Base-by-base conservation (phyloP, 2,329 filamentous ascomycete species). In the Ceratocystis albifundus region DNA sequence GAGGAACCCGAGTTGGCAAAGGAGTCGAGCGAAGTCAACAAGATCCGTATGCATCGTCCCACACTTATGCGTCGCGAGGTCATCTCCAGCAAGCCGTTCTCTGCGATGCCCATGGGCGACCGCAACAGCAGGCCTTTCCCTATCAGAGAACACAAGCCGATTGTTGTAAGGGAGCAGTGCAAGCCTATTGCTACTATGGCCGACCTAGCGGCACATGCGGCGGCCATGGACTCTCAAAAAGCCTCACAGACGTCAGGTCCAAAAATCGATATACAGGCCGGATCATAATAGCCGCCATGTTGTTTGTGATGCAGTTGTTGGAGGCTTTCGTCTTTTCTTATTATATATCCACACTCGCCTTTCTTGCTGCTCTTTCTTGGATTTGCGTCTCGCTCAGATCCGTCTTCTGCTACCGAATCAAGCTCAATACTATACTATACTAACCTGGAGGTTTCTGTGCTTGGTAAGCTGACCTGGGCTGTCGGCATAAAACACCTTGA, bases 21-120 rank as follows among this genome's bases (percentile, higher is more conserved):
- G 62, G 76, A 77, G 66, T 70, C 71, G 3, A 71, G 70, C 15
- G 78, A 79, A 36, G 71, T 76, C 48, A 71, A 71, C 44, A 80
- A 78, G 72, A 72, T 76, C 17, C 76, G 82, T 57, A 81, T 78
- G 50, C 80, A 79, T 68, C 78, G 82, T 17, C 79, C 80, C 44
- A 79, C 80, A 66, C 82, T 77, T 69, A 80, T 84, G 76, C 77
- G 82, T 59, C 77, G 78, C 68, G 80, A 80, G 57, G 71, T 75
- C 68, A 70, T 69, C 5, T 70, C 74, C 1, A 70, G 70, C 36
- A 69, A 69, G 65, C 61, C 53, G 25, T 59, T 59, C 15, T 59
- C 53, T n/a, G 15, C 53, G 12, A 59, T 59, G 53, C 15, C 25
- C 53, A 59, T 45, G 7, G 61, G 41, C 30, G 30, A 41, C 36